Percentiles rank a stretch among this genome's conserved stretches.
phyloP scores from a whole-genome alignment of 2,329 filamentous ascomycete genomes.

The Nemania sp. region DNA sequence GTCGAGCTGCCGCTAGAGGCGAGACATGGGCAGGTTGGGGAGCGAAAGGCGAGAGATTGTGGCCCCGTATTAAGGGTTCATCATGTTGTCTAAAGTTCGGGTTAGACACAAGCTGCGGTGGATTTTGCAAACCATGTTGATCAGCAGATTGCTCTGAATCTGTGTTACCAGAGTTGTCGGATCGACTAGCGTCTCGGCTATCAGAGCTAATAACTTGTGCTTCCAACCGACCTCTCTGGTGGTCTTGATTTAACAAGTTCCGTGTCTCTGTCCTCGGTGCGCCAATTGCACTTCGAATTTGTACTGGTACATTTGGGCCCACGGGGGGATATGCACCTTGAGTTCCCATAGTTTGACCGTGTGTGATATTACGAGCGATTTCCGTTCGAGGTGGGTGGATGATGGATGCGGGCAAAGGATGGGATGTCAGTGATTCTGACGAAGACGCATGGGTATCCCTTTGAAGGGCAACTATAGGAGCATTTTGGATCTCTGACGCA shows the following conservation, averaged over 20 bases:
- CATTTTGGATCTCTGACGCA: constrained; percentile 55
- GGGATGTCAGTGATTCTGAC: constrained; percentile 36
- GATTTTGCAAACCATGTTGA: constrained; percentile 51
- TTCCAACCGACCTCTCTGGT: constrained; percentile 43
- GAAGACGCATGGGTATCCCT: constrained; percentile 44
- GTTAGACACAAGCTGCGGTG: constrained; percentile 54
- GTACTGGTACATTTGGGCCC: constrained; percentile 28
- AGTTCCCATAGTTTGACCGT: constrained; percentile 39
- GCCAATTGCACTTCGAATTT: constrained; percentile 30
- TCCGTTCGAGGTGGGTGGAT: constrained; percentile 27
- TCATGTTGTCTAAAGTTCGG: constrained; percentile 58
- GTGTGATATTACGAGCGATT: constrained; percentile 29
- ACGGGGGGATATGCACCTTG: constrained; percentile 36
- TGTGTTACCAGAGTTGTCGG: constrained; percentile 56
- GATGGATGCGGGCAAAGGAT: constrained; percentile 30
- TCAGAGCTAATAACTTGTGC: constrained; percentile 53
- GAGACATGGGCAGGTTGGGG: constrained; percentile 80
- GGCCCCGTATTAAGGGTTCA: constrained; percentile 76
- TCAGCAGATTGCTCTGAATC: constrained; percentile 54
- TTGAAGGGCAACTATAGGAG: constrained; percentile 53
- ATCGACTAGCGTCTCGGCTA: constrained; percentile 58
- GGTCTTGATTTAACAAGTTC: constrained; percentile 20
- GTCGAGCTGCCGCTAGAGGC: constrained; percentile 63
- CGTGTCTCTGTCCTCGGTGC: constrained; percentile 24
- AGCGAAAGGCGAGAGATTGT: constrained; percentile 78